phyloP scores from a whole-genome alignment of 768 basidiomycete species.

The Tylopilus balloui region DNA sequence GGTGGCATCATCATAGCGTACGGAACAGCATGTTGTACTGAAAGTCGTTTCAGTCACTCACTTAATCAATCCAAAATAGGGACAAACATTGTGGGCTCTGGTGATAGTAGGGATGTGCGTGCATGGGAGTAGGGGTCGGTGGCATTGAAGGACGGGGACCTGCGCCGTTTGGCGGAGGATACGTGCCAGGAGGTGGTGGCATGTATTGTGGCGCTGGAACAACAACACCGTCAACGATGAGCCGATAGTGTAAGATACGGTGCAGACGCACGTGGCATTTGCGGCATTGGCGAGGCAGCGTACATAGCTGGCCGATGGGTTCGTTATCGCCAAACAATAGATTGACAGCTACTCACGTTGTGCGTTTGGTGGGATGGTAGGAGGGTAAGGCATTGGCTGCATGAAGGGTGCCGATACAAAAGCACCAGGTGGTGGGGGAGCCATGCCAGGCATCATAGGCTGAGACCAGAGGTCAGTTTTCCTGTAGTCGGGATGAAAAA shows the following conservation, averaged over 20 bases:
- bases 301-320: conserved; percentile 61
- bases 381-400: conserved; percentile 83
- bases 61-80: conserved; percentile 15
- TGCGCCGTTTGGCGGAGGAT: conserved; percentile 72
- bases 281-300: conserved; percentile 72
- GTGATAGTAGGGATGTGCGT: conserved; percentile 85
- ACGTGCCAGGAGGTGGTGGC: conserved; percentile 72
- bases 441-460: conserved; percentile 86
- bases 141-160: conserved; percentile 85
- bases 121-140: conserved; percentile 83
- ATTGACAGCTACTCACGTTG: conserved; percentile 26
- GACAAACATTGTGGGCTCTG: conserved; percentile 81
- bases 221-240: conserved; percentile 6
- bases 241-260: not conserved
- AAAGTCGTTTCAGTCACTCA: conserved; percentile 27
- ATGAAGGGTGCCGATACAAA: conserved; percentile 81
- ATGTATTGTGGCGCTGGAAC: conserved; percentile 67
- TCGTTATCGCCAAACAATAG: not conserved
- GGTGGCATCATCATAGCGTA: conserved; percentile 91
- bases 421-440: conserved; percentile 71
- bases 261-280: conserved; percentile 73
- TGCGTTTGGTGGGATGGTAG: conserved; percentile 75
- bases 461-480: conserved; percentile 25
- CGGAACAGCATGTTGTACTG: conserved; percentile 84
- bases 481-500: not conserved